Evolutionary conservation across 129 eudicot genomes (phyloP).

Genomic region (Deinandra increscens): DNA sequence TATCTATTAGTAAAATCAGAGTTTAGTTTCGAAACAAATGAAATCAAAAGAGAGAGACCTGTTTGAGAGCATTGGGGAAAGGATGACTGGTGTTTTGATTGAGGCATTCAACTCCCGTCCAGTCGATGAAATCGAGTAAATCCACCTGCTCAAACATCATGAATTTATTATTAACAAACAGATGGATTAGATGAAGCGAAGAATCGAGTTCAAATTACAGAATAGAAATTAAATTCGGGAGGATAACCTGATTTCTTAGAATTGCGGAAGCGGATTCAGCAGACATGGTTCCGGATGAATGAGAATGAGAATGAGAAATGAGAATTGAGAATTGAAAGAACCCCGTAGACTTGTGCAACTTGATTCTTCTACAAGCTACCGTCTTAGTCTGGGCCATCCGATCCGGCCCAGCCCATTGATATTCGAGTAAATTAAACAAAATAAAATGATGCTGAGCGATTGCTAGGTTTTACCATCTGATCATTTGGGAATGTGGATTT

Average conservation of each 20-base stretch:
- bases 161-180: neutral
- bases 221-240: neutral
- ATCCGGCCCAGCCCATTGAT: conserved; percentile 2
- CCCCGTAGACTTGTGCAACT: conserved; percentile 12
- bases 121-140: conserved; percentile 79
- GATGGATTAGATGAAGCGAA: neutral
- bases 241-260: conserved; percentile 45
- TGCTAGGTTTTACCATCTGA: no score
- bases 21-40: neutral
- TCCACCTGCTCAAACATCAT: conserved; percentile 53
- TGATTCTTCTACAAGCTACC: neutral
- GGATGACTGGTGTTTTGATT: conserved; percentile 68
- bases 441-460: no score
- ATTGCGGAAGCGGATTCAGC: conserved; percentile 67
- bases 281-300: conserved; percentile 42
- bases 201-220: neutral
- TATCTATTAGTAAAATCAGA: neutral
- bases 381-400: neutral
- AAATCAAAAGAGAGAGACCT: conserved; percentile 43
- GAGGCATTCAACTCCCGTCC: conserved; percentile 93
- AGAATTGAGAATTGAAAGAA: conserved; percentile 14
- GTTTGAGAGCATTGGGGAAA: conserved; percentile 76
- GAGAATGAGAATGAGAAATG: conserved; percentile 21
- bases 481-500: no score
- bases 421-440: no score